Conservation (phyloP, 345 rosid species). For the Alliaria petiolata region DNA sequence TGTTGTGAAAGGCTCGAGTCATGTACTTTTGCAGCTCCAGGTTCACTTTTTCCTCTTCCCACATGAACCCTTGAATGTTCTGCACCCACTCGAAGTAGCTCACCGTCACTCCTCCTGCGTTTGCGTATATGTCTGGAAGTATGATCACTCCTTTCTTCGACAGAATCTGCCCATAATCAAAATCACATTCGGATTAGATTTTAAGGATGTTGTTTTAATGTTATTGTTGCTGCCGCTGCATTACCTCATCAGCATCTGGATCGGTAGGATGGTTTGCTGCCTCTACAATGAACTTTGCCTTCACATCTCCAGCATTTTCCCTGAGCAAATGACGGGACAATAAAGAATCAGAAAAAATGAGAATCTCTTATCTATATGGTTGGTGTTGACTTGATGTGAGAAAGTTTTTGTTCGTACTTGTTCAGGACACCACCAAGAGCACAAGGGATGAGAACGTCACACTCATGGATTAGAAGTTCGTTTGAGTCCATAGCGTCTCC, state of each 20-base stretch:
- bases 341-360: background rate
- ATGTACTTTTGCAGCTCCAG: slow-evolving; percentile 71
- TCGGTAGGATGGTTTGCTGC: slow-evolving; percentile 99
- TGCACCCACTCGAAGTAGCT: slow-evolving; percentile 99
- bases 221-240: background rate
- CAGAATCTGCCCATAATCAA: slow-evolving; percentile 57
- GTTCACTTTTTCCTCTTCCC: slow-evolving; percentile 95
- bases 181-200: background rate
- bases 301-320: slow-evolving; percentile 89
- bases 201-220: background rate
- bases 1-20: slow-evolving; percentile 81
- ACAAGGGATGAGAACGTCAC: slow-evolving; percentile 97
- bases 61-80: slow-evolving; percentile 99
- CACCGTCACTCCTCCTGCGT: slow-evolving; percentile 97
- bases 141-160: slow-evolving; percentile 86
- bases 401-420: slow-evolving; percentile 42
- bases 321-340: slow-evolving; percentile 26
- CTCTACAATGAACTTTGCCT: slow-evolving; percentile 91
- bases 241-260: slow-evolving; percentile 97
- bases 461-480: slow-evolving; percentile 75
- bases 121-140: slow-evolving; percentile 98
- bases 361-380: background rate
- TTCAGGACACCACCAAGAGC: slow-evolving; percentile 95
- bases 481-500: slow-evolving; percentile 64
- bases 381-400: background rate